Evolutionary conservation across 164 flowering plant genomes (phyloP).

Genomic region (Tinospora cordifolia): DNA sequence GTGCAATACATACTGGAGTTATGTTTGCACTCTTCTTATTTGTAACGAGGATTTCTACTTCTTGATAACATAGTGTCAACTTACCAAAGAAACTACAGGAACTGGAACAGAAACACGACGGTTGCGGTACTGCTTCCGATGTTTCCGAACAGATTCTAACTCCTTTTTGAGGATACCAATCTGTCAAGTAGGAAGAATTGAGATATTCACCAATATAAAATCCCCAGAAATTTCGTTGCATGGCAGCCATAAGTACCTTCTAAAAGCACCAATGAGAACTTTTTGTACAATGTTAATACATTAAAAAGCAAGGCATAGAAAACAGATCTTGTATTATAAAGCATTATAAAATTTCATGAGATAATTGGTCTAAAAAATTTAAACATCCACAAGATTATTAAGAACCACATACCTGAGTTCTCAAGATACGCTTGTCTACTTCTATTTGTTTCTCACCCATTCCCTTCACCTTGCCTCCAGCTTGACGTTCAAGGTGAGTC

Average conservation of each 20-base stretch:
- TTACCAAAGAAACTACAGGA: constrained; percentile 89
- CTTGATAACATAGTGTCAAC: constrained; percentile 10
- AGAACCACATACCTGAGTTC: constrained; percentile 58
- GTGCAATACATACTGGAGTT: background rate
- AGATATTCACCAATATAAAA: background rate
- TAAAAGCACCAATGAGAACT: background rate
- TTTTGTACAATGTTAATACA: background rate
- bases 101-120: constrained; percentile 79
- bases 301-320: background rate
- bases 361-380: constrained; percentile 4
- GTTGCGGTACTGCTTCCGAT: constrained; percentile 75
- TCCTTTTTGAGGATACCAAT: constrained; percentile 75
- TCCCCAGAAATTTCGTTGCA: background rate
- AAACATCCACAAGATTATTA: background rate
- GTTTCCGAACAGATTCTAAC: constrained; percentile 82
- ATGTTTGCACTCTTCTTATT: background rate
- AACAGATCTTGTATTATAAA: background rate
- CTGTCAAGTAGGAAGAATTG: constrained; percentile 30
- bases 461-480: constrained; percentile 94
- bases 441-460: constrained; percentile 99
- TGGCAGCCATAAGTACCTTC: background rate
- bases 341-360: background rate
- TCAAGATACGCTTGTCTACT: constrained; percentile 93
- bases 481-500: constrained; percentile 98
- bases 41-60: background rate